These are phyloP conservation scores for Phytophthora hibernalis DNA, from an alignment of 352 stramenopile genomes.

Conservation along the genomic window DNA sequence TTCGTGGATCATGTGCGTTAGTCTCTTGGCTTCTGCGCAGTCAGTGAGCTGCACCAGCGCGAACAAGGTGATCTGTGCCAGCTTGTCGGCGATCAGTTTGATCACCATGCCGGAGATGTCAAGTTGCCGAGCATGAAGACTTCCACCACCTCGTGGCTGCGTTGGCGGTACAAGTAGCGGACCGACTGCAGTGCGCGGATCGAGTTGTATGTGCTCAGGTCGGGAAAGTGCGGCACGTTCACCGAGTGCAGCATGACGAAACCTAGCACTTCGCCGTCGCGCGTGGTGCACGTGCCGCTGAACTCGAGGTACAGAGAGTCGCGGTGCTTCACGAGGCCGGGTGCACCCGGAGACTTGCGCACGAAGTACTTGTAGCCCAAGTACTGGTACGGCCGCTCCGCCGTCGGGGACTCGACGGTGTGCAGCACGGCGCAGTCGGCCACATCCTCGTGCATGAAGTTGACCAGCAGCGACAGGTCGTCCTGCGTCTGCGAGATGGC, in stretches of 20 bases:
- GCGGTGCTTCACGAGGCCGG: constrained; percentile 51
- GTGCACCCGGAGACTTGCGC: constrained; percentile 41
- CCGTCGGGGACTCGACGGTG: constrained; percentile 38
- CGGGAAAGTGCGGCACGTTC: constrained; percentile 51
- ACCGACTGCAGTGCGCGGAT: constrained; percentile 53
- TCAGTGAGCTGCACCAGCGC: constrained; percentile 52
- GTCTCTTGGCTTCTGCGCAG: constrained; percentile 54
- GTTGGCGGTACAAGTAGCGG: constrained; percentile 55
- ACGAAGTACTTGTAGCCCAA: constrained; percentile 71
- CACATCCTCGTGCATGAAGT: constrained; percentile 49
- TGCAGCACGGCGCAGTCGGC: constrained; percentile 40
- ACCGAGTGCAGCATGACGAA: constrained; percentile 64
- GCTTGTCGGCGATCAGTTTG: constrained; percentile 37
- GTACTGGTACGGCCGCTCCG: constrained; percentile 51
- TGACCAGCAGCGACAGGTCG: constrained; percentile 52
- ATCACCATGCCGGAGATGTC: constrained; percentile 47
- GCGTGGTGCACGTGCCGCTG: constrained; percentile 43
- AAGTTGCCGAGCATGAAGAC: constrained; percentile 62
- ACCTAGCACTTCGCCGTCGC: constrained; percentile 46
- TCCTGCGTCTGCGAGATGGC: constrained; percentile 51
- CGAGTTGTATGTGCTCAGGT: constrained; percentile 51
- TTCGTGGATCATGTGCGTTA: constrained; percentile 53
- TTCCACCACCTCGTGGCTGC: constrained; percentile 49
- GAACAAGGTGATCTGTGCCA: constrained; percentile 48
- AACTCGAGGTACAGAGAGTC: constrained; percentile 61